Evolutionary conservation across 352 stramenopile species (phyloP).

Genomic region (Globisporangium barbulae): DNA sequence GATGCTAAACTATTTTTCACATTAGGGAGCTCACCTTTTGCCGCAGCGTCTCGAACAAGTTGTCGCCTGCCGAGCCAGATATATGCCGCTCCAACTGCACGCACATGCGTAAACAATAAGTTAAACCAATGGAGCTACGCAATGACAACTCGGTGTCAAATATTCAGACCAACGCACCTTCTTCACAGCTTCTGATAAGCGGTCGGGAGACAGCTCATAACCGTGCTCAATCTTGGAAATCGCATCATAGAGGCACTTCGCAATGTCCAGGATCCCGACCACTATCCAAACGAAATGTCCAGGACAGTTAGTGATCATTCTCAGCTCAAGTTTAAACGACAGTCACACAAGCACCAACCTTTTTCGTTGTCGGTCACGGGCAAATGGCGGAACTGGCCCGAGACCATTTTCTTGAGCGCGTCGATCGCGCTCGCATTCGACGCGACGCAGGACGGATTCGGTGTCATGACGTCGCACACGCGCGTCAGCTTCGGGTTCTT

Average conservation of each 20-base stretch:
- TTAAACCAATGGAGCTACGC: neutral
- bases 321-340: neutral
- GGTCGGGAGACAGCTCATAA: conserved; percentile 71
- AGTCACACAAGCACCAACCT: conserved; percentile 22
- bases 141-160: neutral
- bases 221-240: conserved; percentile 95
- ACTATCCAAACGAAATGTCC: conserved; percentile 39
- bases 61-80: conserved; percentile 40
- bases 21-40: conserved; percentile 47
- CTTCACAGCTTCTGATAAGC: conserved; percentile 68
- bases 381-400: conserved; percentile 94
- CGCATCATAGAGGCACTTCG: conserved; percentile 98
- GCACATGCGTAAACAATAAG: neutral
- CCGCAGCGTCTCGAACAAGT: conserved; percentile 79
- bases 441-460: conserved; percentile 93
- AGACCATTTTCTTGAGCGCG: conserved; percentile 96
- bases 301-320: neutral
- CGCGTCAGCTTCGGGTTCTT: conserved; percentile 73
- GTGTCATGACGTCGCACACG: conserved; percentile 93
- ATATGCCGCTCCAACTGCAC: conserved; percentile 58
- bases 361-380: conserved; percentile 91
- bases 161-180: conserved; percentile 40
- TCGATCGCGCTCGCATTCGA: conserved; percentile 93
- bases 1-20: no score
- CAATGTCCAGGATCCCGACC: conserved; percentile 97